Evolutionary conservation across 2,329 filamentous ascomycete species (phyloP).

Genomic region (Pseudocercospora fijiensis): DNA sequence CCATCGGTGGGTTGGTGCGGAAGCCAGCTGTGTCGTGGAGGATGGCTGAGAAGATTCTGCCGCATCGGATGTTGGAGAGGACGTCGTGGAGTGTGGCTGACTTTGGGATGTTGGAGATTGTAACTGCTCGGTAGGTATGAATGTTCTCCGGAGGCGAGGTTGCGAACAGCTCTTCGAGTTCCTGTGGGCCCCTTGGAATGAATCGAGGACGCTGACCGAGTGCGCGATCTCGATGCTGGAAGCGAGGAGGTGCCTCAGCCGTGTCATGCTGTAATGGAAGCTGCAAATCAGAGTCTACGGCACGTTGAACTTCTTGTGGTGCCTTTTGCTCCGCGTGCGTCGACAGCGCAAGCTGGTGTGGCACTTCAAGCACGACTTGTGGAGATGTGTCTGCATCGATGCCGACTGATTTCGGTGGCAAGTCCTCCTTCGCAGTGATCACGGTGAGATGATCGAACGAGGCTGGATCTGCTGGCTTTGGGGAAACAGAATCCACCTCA

Average conservation of each 20-base stretch:
- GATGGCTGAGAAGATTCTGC: slow-evolving; percentile 23
- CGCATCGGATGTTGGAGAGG: slow-evolving; percentile 26
- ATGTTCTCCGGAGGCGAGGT: slow-evolving; percentile 1
- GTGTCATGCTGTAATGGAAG: too few relatives aligned
- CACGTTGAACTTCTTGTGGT: background rate
- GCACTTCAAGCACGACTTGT: background rate
- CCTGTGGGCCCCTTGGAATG: background rate
- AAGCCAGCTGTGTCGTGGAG: slow-evolving; percentile 25
- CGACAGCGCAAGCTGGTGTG: background rate
- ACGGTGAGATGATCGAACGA: background rate
- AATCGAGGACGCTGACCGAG: background rate
- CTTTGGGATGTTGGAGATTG: slow-evolving; percentile 28
- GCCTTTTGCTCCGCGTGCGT: background rate
- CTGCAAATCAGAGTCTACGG: background rate
- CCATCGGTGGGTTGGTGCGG: slow-evolving; percentile 22
- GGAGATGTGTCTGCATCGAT: background rate
- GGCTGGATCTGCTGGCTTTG: background rate
- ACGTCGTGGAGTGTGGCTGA: slow-evolving; percentile 24
- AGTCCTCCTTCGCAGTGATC: background rate
- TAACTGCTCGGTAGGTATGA: slow-evolving; percentile 22
- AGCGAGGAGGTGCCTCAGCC: too few relatives aligned
- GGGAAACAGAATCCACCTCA: background rate
- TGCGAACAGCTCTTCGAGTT: slow-evolving; percentile 15
- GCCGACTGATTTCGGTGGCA: background rate
- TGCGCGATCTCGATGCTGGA: background rate